Base-by-base conservation (phyloP, 306 rosid species). In the Trifolium pratense region DNA sequence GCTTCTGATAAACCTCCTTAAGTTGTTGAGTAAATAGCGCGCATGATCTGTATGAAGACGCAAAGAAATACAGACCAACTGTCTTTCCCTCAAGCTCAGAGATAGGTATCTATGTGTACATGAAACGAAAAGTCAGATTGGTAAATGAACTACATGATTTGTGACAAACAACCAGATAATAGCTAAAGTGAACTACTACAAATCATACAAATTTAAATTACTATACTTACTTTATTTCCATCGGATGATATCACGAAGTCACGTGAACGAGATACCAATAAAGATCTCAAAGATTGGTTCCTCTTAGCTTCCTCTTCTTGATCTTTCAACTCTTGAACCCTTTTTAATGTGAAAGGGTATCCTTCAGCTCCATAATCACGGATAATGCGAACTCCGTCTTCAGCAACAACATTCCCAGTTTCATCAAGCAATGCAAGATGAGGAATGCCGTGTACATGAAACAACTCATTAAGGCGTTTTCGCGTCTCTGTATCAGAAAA, bases 1-100 rank as follows among this genome's bases (percentile, higher is more conserved):
- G 75, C 74, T 89, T 81, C 60, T 82, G 65, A 73, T 86, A 89
- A 64, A 79, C 80, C 67, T 84, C 86, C 55, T 79, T 78, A 62
- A 91, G 90, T 61, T 64, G 70, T 42, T 83, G 72, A 21, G 86
- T 86, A 32, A 89, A 91, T 4, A 74, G 81, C 9, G 9, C 8
- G 46, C 85, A 79, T 3, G 79, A 0, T 42, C 4, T 31, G 76
- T 63, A 76, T 9, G 84, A 49, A 31, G 17, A 62, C 16, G 53
- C 6, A 17, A 74, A 85, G 81, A 91, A 91, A 75, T 84, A 89
- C 58, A 91, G 79, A 25, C 87, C 95, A 20, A 89, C 79, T 3
- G 73, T 82, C 82, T 87, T 89, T 66, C 91, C 97, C 75, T 89
- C 90, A 55, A 91, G 86, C 74, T 87, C 82, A 80, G 96, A 83